Evolutionary conservation across 1,284 basidiomycete genomes (phyloP), one percentile per base, ranked within the genome.

Genomic region (Anthracocystis panici-leucophaei): DNA sequence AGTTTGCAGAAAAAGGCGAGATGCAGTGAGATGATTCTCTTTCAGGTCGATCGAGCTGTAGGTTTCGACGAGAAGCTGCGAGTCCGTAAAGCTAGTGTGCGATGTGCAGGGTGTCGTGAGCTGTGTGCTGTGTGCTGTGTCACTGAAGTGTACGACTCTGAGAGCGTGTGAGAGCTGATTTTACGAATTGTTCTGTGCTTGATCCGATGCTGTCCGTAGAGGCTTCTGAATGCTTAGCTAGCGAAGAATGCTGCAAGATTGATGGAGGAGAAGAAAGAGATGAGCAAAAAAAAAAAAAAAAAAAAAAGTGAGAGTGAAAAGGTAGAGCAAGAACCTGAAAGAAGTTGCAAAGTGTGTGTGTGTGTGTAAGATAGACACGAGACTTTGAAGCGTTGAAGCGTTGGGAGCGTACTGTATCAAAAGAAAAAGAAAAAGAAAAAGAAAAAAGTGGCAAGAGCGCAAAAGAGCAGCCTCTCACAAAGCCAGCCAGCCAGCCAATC

Each of bases 381-480:
- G 33, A 35, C 35, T 38, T 38, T 38, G 33, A 11, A 38, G 31
- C 12, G 45, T n/a, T 18, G 33, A 35, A 33, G 35, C 20, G 45
- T 38, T 35, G 18, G n/a, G 33, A 41, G 25, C 25, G 25, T 57
- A 25, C 40, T 48, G 18, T 7, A 7, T 4, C 4, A 27, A 27
- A 27, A 27, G 7, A 27, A 27, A 27, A 27, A 27, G 27, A 27
- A 27, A 27, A 27, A 27, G 27, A 27, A 23, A 23, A 25, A 45
- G 25, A 14, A 25, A 25, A 12, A 31, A 62, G 52, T 62, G 59
- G 60, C 60, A 62, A 53, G 62, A 49, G 62, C 55, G 55, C 55
- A 52, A 55, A 44, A 27, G 41, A 49, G 38, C 31, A 25, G 29
- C 33, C 21, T 20, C 33, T 14, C 58, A 20, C 50, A 53, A 41